Evolutionary conservation across 108 stramenopile genomes (phyloP).

Genomic region (Fragilaria radians): DNA sequence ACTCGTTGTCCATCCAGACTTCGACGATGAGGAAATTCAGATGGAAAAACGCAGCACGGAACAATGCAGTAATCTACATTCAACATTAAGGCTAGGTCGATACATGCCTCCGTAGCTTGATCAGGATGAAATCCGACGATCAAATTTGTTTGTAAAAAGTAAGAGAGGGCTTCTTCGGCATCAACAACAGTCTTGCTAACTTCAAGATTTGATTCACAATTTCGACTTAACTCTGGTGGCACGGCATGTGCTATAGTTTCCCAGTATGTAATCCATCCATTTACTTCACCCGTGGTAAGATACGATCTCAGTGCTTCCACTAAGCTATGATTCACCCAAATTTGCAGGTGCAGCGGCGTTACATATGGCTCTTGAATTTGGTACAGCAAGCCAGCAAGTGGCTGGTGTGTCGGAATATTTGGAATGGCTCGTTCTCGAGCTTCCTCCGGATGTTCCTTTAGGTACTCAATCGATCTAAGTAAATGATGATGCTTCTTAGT

Average conservation of each 20-base stretch:
- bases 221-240: slow-evolving; percentile 1
- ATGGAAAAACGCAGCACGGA: slow-evolving; percentile 74
- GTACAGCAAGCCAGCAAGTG: slow-evolving; percentile 45
- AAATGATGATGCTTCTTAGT: slow-evolving; percentile 32
- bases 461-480: slow-evolving; percentile 37
- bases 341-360: slow-evolving; percentile 30
- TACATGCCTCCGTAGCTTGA: slow-evolving; percentile 71
- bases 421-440: slow-evolving; percentile 37
- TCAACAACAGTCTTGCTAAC: slow-evolving; percentile 11
- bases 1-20: slow-evolving; percentile 31
- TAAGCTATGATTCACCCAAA: slow-evolving; percentile 41
- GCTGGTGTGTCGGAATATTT: slow-evolving; percentile 45
- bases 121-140: slow-evolving; percentile 89
- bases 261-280: slow-evolving; percentile 32
- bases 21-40: slow-evolving; percentile 50
- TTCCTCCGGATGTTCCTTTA: slow-evolving; percentile 52
- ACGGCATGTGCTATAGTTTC: slow-evolving; percentile 4
- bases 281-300: slow-evolving; percentile 6
- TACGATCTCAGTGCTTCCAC: slow-evolving; percentile 26
- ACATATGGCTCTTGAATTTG: slow-evolving; percentile 13
- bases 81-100: slow-evolving; percentile 57
- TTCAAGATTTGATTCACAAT: slow-evolving; percentile 12
- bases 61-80: slow-evolving; percentile 61
- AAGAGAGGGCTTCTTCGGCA: slow-evolving; percentile 16
- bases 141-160: slow-evolving; percentile 21